A percentile compares a stretch with the other conserved stretches of the same genome.
Conservation (phyloP, 805 yeast genomes). For the Grigorovia transvaalensis region DNA sequence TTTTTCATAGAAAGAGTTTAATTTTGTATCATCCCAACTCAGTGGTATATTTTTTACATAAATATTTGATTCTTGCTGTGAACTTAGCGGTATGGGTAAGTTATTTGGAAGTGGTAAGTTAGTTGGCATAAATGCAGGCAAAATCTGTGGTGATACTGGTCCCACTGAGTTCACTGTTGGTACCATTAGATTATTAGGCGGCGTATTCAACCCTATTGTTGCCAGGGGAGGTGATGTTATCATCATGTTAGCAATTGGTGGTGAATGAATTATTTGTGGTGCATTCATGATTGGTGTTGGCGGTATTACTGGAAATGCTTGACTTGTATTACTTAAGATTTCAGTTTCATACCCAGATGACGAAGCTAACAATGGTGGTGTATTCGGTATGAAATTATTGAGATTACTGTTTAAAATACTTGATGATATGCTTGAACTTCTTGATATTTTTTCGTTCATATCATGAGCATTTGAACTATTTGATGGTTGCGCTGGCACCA, state of each 20-base stretch:
- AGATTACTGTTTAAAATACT: not conserved
- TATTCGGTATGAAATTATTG: conserved; percentile 1
- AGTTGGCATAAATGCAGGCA: not conserved
- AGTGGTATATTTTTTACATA: conserved; percentile 58
- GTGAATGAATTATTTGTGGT: not conserved
- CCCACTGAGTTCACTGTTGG: not conserved
- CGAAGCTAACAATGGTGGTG: conserved; percentile 5
- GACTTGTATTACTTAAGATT: not conserved
- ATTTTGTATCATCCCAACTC: conserved; percentile 44
- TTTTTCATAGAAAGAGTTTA: conserved; percentile 32
- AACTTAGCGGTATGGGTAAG: conserved; percentile 30
- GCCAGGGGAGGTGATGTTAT: not conserved
- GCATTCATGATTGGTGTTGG: not conserved
- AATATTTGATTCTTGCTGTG: conserved; percentile 59
- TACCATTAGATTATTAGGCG: not conserved
- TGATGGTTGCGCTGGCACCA: not conserved
- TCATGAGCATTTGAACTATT: not conserved
- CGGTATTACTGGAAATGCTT: not conserved
- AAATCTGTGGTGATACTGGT: not conserved
- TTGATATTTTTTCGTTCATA: not conserved
- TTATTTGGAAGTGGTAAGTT: conserved; percentile 2
- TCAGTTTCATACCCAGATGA: not conserved
- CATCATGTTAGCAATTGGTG: not conserved
- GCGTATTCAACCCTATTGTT: not conserved
- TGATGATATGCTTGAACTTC: not conserved